A percentile compares a stretch with the other conserved stretches of the same genome.
Conservation (phyloP, 2,329 filamentous ascomycete genomes). For the Geosmithia flava region DNA sequence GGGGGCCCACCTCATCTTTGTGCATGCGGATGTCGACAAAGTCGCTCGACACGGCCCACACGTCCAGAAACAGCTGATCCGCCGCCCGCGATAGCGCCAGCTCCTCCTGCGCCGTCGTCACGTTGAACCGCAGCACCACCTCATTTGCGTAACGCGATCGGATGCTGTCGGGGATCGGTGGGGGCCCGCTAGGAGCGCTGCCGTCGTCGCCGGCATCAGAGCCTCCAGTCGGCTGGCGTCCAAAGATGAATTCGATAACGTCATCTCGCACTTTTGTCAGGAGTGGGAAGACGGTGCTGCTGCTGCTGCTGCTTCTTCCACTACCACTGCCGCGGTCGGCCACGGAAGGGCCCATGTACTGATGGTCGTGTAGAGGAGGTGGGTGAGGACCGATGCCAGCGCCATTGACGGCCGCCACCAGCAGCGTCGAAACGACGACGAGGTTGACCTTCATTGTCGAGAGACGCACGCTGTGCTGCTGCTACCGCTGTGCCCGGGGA, state of each 20-base stretch:
- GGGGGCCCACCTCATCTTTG: slow-evolving; percentile 62
- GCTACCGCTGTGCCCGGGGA: too few species aligned
- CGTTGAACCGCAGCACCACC: slow-evolving; percentile 80
- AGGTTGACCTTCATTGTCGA: slow-evolving; percentile 12
- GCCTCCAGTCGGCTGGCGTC: slow-evolving; percentile 20
- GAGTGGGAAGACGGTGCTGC: slow-evolving; percentile 26
- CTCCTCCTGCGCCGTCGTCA: slow-evolving; percentile 58
- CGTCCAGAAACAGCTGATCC: slow-evolving; percentile 67
- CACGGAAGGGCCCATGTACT: neutral
- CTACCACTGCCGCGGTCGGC: too few species aligned
- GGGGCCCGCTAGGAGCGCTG: slow-evolving; percentile 1
- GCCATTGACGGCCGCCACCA: slow-evolving; percentile 15
- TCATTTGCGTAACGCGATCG: slow-evolving; percentile 57
- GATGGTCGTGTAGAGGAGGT: slow-evolving; percentile 7
- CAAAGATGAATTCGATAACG: slow-evolving; percentile 36
- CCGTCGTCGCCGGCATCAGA: neutral
- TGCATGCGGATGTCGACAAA: slow-evolving; percentile 78
- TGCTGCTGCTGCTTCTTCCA: too few species aligned
- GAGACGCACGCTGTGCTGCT: neutral
- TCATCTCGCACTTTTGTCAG: slow-evolving; percentile 37
- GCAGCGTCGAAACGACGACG: slow-evolving; percentile 6
- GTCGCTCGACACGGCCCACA: slow-evolving; percentile 74
- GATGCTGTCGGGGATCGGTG: slow-evolving; percentile 15
- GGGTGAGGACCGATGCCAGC: slow-evolving; percentile 15
- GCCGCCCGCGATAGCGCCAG: slow-evolving; percentile 59